Conservation (phyloP, 2,329 filamentous ascomycete species). For the Fusarium gaditjirri region DNA sequence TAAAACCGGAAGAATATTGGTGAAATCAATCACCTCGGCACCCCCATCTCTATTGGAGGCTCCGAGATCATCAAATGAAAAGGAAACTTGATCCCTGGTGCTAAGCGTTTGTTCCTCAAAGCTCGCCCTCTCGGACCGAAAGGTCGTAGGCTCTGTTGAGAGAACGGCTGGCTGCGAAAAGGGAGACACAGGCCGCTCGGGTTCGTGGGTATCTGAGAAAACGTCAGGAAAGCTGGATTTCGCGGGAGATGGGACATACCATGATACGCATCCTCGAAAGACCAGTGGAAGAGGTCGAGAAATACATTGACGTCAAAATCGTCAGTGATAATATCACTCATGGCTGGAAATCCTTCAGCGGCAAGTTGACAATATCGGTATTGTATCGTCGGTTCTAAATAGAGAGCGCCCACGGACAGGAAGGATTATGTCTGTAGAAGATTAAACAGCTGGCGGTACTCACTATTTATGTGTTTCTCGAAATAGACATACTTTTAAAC, state of each 20-base stretch:
- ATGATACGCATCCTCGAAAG: not conserved
- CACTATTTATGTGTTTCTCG: not conserved
- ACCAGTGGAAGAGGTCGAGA: not conserved
- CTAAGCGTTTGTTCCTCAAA: not conserved
- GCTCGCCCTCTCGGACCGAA: fast-evolving
- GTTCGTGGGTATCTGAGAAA: not conserved
- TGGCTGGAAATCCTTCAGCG: not conserved
- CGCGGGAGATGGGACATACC: fast-evolving
- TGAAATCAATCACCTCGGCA: no score
- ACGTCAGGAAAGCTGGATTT: not conserved
- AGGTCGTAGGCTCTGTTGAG: fast-evolving
- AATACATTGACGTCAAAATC: not conserved
- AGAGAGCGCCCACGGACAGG: not conserved
- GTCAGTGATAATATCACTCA: not conserved
- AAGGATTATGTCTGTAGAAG: fast-evolving
- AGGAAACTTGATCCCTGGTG: fast-evolving
- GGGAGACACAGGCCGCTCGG: not conserved
- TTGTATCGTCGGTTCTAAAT: not conserved
- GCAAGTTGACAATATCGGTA: fast-evolving
- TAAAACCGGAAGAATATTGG: not conserved
- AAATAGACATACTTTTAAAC: not conserved
- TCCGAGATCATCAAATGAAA: no score
- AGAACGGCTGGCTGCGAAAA: not conserved
- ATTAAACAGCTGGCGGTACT: fast-evolving
- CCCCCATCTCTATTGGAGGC: not conserved